Percentiles rank a stretch among this genome's conserved stretches.
These are phyloP conservation scores for Aspergillus pseudonomiae DNA, from an alignment of 2,329 filamentous ascomycete genomes.

Conservation along the genomic window DNA sequence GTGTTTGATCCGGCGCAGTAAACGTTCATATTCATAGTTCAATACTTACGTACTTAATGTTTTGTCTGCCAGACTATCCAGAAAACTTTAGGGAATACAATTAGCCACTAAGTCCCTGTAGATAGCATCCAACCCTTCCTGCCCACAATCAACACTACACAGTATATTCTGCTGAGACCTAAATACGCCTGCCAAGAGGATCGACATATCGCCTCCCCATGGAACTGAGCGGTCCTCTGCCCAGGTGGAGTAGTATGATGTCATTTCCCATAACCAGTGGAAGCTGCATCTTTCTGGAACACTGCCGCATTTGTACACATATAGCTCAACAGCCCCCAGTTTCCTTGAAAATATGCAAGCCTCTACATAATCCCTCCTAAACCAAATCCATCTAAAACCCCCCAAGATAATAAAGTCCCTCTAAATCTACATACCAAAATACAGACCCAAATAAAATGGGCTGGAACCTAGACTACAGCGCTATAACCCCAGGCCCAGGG, in stretches of 20 bases:
- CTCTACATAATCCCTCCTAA: not conserved
- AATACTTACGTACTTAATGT: not conserved
- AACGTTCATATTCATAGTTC: not conserved
- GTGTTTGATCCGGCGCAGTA: slow-evolving; percentile 11
- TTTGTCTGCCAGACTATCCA: not conserved
- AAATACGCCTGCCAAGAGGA: not conserved
- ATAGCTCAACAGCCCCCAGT: not conserved
- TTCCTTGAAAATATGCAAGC: too few relatives aligned
- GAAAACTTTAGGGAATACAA: too few relatives aligned
- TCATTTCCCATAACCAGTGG: not conserved
- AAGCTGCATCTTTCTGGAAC: not conserved
- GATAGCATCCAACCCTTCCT: not conserved
- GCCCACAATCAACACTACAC: accelerated
- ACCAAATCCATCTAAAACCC: not conserved
- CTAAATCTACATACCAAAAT: not conserved
- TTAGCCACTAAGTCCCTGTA: too few relatives aligned
- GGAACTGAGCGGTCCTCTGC: not conserved
- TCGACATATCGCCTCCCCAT: not conserved
- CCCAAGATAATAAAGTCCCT: accelerated
- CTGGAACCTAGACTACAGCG: slow-evolving; percentile 1
- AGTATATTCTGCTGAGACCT: not conserved
- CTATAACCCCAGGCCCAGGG: slow-evolving; percentile 9
- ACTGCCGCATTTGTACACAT: not conserved
- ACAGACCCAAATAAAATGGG: not conserved
- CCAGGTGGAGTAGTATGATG: not conserved